Evolutionary conservation across 1,284 basidiomycete species (phyloP), one percentile per base, ranked within the genome.

Genomic region (Puccinia horiana): DNA sequence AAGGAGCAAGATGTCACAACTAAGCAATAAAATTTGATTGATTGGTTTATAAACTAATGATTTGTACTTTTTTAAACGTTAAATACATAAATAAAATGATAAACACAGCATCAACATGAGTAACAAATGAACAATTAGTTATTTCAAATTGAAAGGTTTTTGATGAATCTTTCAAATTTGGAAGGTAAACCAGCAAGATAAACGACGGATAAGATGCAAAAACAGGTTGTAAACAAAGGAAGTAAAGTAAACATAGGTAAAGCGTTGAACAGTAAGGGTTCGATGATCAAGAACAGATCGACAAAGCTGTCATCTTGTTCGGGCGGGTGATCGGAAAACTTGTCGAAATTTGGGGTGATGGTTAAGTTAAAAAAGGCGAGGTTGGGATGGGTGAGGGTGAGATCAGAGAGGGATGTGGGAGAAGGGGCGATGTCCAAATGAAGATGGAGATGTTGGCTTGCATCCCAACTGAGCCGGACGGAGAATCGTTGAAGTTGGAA

Each of bases 291-390:
- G 2, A 65, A 23, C 5, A 65, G 37, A 65, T 65, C 63, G 18
- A 65, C 35, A 40, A 65, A 65, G 12, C 63, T 65, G 37, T 65
- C 20, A 0, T 16, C n/a, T 40, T 40, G 63, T 35, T 16, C 20
- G 1, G 63, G 40, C 20, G 35, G 35, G 32, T 35, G 4, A 63
- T 37, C 35, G 61, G 61, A 35, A 40, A 65, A 65, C 37, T 65
- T 65, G 37, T 65, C 63, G n/a, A 65, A 65, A 23, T 65, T 65
- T 1, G 63, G 63, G 63, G 63, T 65, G 63, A 65, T 40, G 37
- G 63, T 65, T 23, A 65, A 65, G 63, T 65, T 65, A 37, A 65
- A 65, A 65, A 65, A 65, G 11, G 63, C 11, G 12, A 37, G 26
- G 20, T 18, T 65, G 9, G 32, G n/a, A n/a, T 8, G 16, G 37